Conservation (phyloP, 2,329 filamentous ascomycete genomes). For the Fusarium sp. region DNA sequence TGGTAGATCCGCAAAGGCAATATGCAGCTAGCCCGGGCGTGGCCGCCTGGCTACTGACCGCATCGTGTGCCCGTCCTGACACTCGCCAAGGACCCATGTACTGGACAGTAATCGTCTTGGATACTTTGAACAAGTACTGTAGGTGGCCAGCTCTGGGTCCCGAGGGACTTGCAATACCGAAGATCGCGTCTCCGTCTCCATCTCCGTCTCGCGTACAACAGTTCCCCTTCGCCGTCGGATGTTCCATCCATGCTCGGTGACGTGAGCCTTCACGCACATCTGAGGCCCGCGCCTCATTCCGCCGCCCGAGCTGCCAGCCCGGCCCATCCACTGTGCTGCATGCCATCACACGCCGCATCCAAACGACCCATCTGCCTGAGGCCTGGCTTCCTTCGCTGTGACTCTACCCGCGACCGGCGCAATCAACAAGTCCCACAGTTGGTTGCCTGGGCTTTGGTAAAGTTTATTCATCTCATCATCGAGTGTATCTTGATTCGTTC, state of each 20-base stretch:
- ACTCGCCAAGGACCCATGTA: not conserved
- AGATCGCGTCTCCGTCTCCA: constrained; percentile 6
- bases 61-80: constrained; percentile 4
- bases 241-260: not conserved
- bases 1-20: constrained; percentile 1
- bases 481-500: not conserved
- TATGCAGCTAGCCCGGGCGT: constrained; percentile 6
- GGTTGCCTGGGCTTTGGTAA: not conserved
- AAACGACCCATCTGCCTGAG: constrained; percentile 22
- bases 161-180: not conserved
- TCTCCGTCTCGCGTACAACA: not conserved
- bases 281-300: constrained; percentile 11
- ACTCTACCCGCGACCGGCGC: not conserved
- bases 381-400: constrained; percentile 5
- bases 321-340: constrained; percentile 13
- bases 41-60: not conserved
- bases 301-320: not conserved
- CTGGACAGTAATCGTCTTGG: not conserved
- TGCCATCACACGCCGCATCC: constrained; percentile 17
- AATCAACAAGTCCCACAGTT: not conserved
- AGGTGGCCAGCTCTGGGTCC: not conserved
- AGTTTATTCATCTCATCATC: not conserved
- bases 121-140: not conserved
- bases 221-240: not conserved
- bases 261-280: not conserved